Conservation (phyloP, 306 rosid genomes). For the Cicer yamashitae region DNA sequence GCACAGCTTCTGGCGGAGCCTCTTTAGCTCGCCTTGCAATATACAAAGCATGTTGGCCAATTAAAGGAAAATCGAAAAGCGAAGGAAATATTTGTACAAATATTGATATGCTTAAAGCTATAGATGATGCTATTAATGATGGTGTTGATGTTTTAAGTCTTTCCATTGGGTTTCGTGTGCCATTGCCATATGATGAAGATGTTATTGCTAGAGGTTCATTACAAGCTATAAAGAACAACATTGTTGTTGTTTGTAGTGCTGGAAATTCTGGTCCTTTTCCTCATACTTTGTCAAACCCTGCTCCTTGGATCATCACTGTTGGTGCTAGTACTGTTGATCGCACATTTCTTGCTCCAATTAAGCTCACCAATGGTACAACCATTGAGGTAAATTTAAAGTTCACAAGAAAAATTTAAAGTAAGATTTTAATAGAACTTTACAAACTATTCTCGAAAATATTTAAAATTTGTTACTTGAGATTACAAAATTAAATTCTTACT, state of each 20-base stretch:
- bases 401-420: neutral
- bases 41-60: conserved; percentile 96
- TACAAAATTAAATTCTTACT: too few relatives aligned
- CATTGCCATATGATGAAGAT: conserved; percentile 60
- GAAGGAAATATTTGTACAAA: conserved; percentile 72
- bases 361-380: conserved; percentile 56
- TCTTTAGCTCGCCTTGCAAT: conserved; percentile 76
- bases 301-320: conserved; percentile 93
- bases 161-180: conserved; percentile 61
- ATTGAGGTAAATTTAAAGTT: conserved; percentile 58
- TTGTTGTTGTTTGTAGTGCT: conserved; percentile 87
- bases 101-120: conserved; percentile 80
- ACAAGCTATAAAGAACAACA: conserved; percentile 69
- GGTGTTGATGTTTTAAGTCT: conserved; percentile 79
- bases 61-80: conserved; percentile 61
- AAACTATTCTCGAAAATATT: too few relatives aligned
- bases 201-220: conserved; percentile 70
- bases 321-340: conserved; percentile 86
- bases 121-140: conserved; percentile 88
- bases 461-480: too few relatives aligned
- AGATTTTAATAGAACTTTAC: too few relatives aligned
- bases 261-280: conserved; percentile 81
- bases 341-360: conserved; percentile 61
- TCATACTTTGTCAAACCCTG: conserved; percentile 61
- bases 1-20: conserved; percentile 84